phyloP scores from a whole-genome alignment of 2,329 filamentous ascomycete species.

The Lachnellula occidentalis region DNA sequence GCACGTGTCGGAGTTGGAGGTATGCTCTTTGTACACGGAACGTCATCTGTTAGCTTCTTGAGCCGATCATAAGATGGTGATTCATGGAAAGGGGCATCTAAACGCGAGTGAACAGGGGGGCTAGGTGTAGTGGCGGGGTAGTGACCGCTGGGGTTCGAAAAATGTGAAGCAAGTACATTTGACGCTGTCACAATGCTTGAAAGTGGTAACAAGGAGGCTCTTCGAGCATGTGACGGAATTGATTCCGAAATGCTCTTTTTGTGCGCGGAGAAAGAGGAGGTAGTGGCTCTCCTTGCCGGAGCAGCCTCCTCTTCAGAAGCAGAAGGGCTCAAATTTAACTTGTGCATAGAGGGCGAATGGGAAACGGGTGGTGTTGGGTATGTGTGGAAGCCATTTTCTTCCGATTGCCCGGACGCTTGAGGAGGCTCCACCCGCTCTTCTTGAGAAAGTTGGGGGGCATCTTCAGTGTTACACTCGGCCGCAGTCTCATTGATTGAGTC shows the following conservation, averaged over 20 bases:
- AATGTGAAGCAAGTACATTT: slow-evolving; percentile 59
- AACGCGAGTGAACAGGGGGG: slow-evolving; percentile 46
- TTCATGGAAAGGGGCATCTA: slow-evolving; percentile 42
- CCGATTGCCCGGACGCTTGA: slow-evolving; percentile 20
- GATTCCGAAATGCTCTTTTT: slow-evolving; percentile 40
- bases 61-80: slow-evolving; percentile 63
- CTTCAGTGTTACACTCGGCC: slow-evolving; percentile 18
- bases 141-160: slow-evolving; percentile 61
- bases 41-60: slow-evolving; percentile 84
- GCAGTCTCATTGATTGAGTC: slow-evolving; percentile 23
- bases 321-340: slow-evolving; percentile 37
- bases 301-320: slow-evolving; percentile 36
- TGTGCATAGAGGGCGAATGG: slow-evolving; percentile 40
- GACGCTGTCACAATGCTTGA: slow-evolving; percentile 59
- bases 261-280: slow-evolving; percentile 30
- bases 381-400: slow-evolving; percentile 30
- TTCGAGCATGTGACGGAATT: slow-evolving; percentile 38
- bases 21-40: slow-evolving; percentile 73
- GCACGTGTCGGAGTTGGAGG: slow-evolving; percentile 86
- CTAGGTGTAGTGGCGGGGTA: slow-evolving; percentile 45
- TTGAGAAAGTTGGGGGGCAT: slow-evolving; percentile 18
- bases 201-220: slow-evolving; percentile 49
- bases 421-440: slow-evolving; percentile 22
- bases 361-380: slow-evolving; percentile 57
- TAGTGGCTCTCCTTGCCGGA: slow-evolving; percentile 32